Evolutionary conservation across 2,329 filamentous ascomycete genomes (phyloP), one percentile per base, ranked within the genome.

Genomic region (Arthrobotrys musiformis): DNA sequence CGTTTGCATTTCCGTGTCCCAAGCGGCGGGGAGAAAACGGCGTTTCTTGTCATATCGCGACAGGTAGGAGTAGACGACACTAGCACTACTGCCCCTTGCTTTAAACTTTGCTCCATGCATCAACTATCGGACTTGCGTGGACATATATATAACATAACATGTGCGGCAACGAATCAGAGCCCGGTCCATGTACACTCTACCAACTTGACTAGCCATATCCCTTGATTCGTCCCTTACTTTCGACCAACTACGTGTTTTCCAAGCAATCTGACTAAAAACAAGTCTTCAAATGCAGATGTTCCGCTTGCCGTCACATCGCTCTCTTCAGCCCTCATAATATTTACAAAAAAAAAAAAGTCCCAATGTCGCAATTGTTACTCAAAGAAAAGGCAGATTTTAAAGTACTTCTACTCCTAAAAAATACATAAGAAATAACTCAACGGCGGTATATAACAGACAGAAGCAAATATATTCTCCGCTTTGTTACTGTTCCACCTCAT

Each of bases 341-440:
- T 28, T 46, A 44, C 15, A 42, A 19, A 42, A 42, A 42, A 17
- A 15, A 26, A 24, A 42, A n/a, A 70, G 40, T 52, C 37, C 64
- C 46, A 24, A 77, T 77, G 73, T 77, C 70, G 66, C 66, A 77
- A 70, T 67, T 42, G 73, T 77, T 77, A 70, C 66, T 77, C 66
- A 70, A 70, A 70, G 58, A 54, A 54, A 68, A 70, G 58, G 73
- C 42, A 70, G 42, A 35, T n/a, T 42, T 58, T 64, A 15, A 28
- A 37, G 33, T 58, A 24, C 9, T n/a, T 58, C 22, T 22, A 15
- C 1, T 19, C 15, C 8, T 52, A 54, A 44, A 33, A 30, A 28
- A 28, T 35, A 22, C 4, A 40, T 13, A 15, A 54, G 33, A 64
- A 19, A 26, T 22, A 26, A 35, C 30, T n/a, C 2, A 17, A 35